A percentile compares a stretch with the other conserved stretches of the same genome.
These are phyloP conservation scores for Hepatocystis sp. DNA, from an alignment of 169 alveolate genomes.

Conservation along the genomic window DNA sequence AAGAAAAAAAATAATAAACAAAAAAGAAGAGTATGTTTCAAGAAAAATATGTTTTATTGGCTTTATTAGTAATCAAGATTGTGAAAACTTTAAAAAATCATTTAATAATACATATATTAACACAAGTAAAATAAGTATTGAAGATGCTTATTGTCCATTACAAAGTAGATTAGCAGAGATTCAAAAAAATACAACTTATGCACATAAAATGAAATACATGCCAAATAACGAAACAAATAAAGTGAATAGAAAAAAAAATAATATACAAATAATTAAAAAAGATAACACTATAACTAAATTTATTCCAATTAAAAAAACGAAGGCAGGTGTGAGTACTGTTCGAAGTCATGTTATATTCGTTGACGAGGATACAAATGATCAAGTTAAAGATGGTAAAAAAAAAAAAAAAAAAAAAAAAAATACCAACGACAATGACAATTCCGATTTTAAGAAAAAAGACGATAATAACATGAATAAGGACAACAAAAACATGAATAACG, in stretches of 20 bases:
- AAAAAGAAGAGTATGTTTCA: conserved; percentile 77
- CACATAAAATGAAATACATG: too few relatives aligned
- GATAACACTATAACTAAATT: conserved; percentile 32
- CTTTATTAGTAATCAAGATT: conserved; percentile 86
- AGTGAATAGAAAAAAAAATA: neutral
- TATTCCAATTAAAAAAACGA: conserved; percentile 57
- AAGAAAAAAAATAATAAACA: conserved; percentile 68
- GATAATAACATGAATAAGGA: neutral
- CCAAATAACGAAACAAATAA: too few relatives aligned
- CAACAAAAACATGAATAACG: neutral
- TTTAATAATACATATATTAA: conserved; percentile 90
- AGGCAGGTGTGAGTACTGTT: conserved; percentile 68
- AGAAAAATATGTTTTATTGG: conserved; percentile 93
- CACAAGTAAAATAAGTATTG: conserved; percentile 89
- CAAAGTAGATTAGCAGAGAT: too few relatives aligned
- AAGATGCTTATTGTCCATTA: conserved; percentile 91
- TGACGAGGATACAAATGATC: conserved; percentile 14
- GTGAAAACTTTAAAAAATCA: conserved; percentile 86
- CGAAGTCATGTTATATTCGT: conserved; percentile 50
- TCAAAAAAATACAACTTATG: too few relatives aligned
- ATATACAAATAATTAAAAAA: neutral
- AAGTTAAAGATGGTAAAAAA: neutral
- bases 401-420: neutral
- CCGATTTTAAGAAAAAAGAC: neutral
- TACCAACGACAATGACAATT: neutral